Evolutionary conservation across 495 filamentous ascomycete species (phyloP), one percentile per base, ranked within the genome.

Genomic region (Geopyxis carbonaria): DNA sequence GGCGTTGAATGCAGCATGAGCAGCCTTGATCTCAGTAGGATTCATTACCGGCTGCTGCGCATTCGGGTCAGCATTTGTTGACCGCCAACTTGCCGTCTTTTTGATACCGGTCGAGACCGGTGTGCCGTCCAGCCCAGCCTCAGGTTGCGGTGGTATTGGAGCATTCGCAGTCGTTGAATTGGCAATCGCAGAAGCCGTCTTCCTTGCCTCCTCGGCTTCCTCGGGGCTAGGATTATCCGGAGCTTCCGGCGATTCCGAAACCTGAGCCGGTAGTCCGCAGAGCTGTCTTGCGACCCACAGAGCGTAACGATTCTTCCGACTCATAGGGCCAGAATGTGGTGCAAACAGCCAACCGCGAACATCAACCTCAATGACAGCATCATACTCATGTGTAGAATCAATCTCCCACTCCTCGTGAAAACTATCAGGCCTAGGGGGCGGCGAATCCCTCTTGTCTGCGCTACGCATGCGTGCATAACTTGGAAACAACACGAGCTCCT

Each of bases 401-500:
- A 69, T 58, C 25, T 60, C 64, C 67, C 78, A 79, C 51, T 76
- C 83, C 36, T 77, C 73, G 13, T 69, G 11, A 14, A 13, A 18
- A 8, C 36, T 13, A 3, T 11, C 19, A 6, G n/a, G 2, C 25
- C 16, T 9, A 8, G 24, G 11, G 30, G 30, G 7, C 19, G 13
- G 36, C n/a, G 18, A 36, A 7, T 33, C 34, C 45, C 39, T 30
- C 28, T 31, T 21, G 25, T 15, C 19, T 27, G 19, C 34, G 34
- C 20, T 58, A 45, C 48, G 66, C 72, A n/a, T 66, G 7, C 38
- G 27, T 65, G 30, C 80, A 61, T 95, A 91, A 50, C 81, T 87
- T 5, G 89, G 89, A 52, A 94, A 99, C 10, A 95, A 50, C 8
- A 95, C 68, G 73, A 99, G 80, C 62, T 94, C 81, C 59, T 93